A percentile compares a stretch with the other conserved stretches of the same genome.
Evolutionary conservation across 495 filamentous ascomycete genomes (phyloP).

Genomic region (Aspergillus bridgeri): DNA sequence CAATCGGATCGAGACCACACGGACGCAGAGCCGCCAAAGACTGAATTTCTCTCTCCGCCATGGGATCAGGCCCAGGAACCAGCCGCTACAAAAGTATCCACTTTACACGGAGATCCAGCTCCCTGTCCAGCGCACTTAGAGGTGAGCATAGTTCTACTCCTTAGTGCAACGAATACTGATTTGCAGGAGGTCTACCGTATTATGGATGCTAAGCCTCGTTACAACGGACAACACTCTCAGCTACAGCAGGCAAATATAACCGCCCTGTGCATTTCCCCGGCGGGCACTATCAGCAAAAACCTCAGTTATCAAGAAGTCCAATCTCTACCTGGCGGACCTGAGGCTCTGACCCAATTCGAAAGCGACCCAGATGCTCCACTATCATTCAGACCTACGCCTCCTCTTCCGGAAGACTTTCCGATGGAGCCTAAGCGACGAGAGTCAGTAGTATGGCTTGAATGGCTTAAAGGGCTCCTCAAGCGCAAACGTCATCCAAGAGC

Average conservation of each 20-base stretch:
- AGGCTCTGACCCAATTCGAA: constrained; percentile 8
- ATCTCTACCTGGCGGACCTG: constrained; percentile 4
- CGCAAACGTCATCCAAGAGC: constrained; percentile 1
- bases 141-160: constrained; percentile 1
- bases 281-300: neutral
- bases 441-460: neutral
- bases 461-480: constrained; percentile 1
- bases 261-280: neutral
- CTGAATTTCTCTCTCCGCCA: constrained; percentile 3
- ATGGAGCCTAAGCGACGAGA: constrained; percentile 3
- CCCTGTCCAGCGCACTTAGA: constrained; percentile 2
- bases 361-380: neutral
- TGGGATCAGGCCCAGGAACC: constrained; percentile 6
- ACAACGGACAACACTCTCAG: constrained; percentile 3
- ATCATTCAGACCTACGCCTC: constrained; percentile 4
- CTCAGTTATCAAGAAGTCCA: constrained; percentile 1
- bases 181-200: constrained; percentile 3
- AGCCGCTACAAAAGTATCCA: constrained; percentile 3
- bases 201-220: neutral
- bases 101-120: constrained; percentile 2
- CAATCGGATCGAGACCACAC: constrained; percentile 4
- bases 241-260: neutral
- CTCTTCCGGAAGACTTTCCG: constrained; percentile 1
- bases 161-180: constrained; percentile 1
- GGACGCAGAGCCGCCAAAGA: constrained; percentile 4